Conservation (phyloP, 2,329 filamentous ascomycete species). For the Cladophialophora exuberans region DNA sequence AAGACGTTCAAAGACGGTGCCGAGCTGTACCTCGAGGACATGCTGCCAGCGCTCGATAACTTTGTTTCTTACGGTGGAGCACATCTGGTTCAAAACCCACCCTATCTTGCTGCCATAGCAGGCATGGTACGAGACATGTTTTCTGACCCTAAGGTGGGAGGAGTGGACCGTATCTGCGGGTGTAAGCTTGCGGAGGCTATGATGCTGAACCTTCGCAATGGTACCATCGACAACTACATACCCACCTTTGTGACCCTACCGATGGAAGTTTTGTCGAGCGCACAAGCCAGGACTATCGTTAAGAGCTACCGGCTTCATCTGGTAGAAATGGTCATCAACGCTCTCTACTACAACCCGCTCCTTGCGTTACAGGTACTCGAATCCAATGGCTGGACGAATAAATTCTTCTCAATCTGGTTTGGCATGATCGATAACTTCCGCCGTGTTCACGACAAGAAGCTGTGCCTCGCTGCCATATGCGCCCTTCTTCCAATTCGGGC, state of each 20-base stretch:
- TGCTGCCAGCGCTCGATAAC: slow-evolving; percentile 97
- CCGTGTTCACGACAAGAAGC: slow-evolving; percentile 96
- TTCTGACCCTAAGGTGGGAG: slow-evolving; percentile 85
- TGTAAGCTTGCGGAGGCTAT: slow-evolving; percentile 97
- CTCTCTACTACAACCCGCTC: slow-evolving; percentile 93
- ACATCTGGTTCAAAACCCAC: slow-evolving; percentile 77
- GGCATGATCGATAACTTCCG: slow-evolving; percentile 91
- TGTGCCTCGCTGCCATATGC: slow-evolving; percentile 92
- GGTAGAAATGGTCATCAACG: slow-evolving; percentile 99
- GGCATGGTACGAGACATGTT: slow-evolving; percentile 97
- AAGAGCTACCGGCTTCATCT: slow-evolving; percentile 95
- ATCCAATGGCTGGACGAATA: slow-evolving; percentile 91
- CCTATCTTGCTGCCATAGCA: slow-evolving; percentile 84
- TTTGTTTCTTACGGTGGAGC: slow-evolving; percentile 91
- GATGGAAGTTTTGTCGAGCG: slow-evolving; percentile 76
- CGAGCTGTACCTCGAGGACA: slow-evolving; percentile 96
- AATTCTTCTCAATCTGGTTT: slow-evolving; percentile 99
- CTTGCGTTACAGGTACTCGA: slow-evolving; percentile 88
- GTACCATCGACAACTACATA: slow-evolving; percentile 79
- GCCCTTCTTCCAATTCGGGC: slow-evolving; percentile 78
- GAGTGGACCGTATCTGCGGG: slow-evolving; percentile 92
- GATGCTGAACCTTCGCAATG: slow-evolving; percentile 90
- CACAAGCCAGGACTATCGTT: slow-evolving; percentile 70
- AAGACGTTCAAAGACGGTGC: slow-evolving; percentile 96
- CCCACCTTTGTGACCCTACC: slow-evolving; percentile 86